A percentile compares a stretch with the other conserved stretches of the same genome.
Conservation (phyloP, 106 monocot genomes). For the Dactylorhiza incarnata region DNA sequence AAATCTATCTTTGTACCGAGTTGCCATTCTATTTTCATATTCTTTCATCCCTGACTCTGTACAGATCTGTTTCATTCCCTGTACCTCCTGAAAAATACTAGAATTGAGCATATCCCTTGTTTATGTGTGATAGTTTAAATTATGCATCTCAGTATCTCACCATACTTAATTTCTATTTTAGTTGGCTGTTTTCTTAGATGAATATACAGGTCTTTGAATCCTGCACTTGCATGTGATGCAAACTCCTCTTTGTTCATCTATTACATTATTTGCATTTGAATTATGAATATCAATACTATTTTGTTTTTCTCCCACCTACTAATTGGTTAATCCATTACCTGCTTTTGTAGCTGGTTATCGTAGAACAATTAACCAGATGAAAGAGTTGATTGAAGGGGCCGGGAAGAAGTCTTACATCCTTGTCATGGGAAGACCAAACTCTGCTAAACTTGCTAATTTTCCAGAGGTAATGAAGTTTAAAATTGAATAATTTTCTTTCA, state of each 20-base stretch:
- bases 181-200: not conserved
- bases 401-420: constrained; percentile 85
- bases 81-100: not conserved
- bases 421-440: constrained; percentile 87
- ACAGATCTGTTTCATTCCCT: not conserved
- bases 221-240: no score
- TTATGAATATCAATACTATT: not conserved
- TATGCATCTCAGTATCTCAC: not conserved
- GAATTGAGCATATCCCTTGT: not conserved
- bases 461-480: constrained; percentile 57
- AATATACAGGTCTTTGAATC: not conserved
- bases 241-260: not conserved
- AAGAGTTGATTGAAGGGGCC: constrained; percentile 71
- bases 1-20: not conserved
- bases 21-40: not conserved
- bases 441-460: constrained; percentile 95
- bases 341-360: constrained; percentile 70
- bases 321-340: not conserved
- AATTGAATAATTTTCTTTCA: not conserved
- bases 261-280: not conserved
- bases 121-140: not conserved
- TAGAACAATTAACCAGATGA: constrained; percentile 74
- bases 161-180: not conserved
- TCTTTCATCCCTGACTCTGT: not conserved
- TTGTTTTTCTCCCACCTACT: no score